Conservation (phyloP, 441 rosid species). For the Isatis lusitanica region DNA sequence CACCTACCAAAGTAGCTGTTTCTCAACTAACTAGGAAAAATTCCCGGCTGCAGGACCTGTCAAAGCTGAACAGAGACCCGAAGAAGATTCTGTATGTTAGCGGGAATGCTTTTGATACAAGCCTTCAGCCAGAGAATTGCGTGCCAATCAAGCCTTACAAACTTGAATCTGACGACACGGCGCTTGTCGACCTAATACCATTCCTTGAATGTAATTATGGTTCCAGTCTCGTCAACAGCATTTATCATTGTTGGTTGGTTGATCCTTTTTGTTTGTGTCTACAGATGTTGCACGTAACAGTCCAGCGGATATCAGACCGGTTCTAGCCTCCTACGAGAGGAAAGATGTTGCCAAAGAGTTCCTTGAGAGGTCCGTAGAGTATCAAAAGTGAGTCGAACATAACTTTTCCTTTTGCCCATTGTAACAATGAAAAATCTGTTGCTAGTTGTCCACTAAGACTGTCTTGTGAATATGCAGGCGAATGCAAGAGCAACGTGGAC, state of each 20-base stretch:
- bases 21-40: background rate
- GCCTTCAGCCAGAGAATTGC: slow-evolving; percentile 88
- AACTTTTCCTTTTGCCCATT: background rate
- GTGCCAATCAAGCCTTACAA: slow-evolving; percentile 79
- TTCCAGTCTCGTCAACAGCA: background rate
- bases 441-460: slow-evolving; percentile 8
- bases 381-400: slow-evolving; percentile 56
- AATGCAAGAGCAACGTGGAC: slow-evolving; percentile 80
- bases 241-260: slow-evolving; percentile 8
- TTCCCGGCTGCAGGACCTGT: slow-evolving; percentile 67
- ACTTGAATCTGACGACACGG: slow-evolving; percentile 68
- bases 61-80: slow-evolving; percentile 91
- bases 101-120: slow-evolving; percentile 69
- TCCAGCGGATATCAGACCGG: slow-evolving; percentile 82
- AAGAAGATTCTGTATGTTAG: slow-evolving; percentile 76
- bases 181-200: slow-evolving; percentile 92
- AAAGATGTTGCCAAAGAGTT: slow-evolving; percentile 82
- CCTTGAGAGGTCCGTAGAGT: slow-evolving; percentile 76
- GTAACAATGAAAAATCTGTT: slow-evolving; percentile 1
- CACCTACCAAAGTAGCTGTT: slow-evolving; percentile 9
- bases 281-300: slow-evolving; percentile 81
- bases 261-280: slow-evolving; percentile 1
- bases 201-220: slow-evolving; percentile 85
- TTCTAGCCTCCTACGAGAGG: slow-evolving; percentile 70
- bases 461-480: slow-evolving; percentile 49